phyloP scores from a whole-genome alignment of 2,329 filamentous ascomycete species.

The Rhytidhysteron rufulum region DNA sequence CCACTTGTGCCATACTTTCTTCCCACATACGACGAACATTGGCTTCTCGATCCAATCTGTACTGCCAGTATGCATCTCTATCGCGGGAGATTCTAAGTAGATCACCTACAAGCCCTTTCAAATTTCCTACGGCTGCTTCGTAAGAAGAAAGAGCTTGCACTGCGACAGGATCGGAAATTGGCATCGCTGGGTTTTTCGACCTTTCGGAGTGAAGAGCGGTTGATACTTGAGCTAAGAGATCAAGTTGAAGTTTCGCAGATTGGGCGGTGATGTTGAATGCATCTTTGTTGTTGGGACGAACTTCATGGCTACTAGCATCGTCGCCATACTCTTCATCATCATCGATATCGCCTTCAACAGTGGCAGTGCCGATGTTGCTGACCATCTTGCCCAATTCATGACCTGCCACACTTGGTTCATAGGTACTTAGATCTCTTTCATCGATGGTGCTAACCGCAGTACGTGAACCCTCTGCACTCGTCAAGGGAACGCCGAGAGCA shows the following conservation, averaged over 20 bases:
- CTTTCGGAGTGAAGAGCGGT: conserved; percentile 73
- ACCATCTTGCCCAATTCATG: conserved; percentile 47
- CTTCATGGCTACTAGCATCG: conserved; percentile 72
- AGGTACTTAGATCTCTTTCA: conserved; percentile 54
- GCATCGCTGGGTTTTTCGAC: conserved; percentile 63
- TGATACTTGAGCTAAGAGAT: conserved; percentile 82
- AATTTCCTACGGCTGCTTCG: conserved; percentile 81
- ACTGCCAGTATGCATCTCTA: conserved; percentile 95
- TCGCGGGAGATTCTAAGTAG: conserved; percentile 89
- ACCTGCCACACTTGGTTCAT: conserved; percentile 56
- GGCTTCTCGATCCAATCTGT: conserved; percentile 83
- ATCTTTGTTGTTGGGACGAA: conserved; percentile 74
- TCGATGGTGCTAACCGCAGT: conserved; percentile 49
- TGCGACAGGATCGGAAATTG: conserved; percentile 73
- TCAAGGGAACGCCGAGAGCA: conserved; percentile 48
- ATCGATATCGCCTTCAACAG: conserved; percentile 57
- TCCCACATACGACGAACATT: conserved; percentile 97
- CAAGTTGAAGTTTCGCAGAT: conserved; percentile 87
- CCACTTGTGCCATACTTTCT: conserved; percentile 97
- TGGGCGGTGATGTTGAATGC: conserved; percentile 97
- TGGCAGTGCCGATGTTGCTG: conserved; percentile 47
- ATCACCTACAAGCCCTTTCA: conserved; percentile 80
- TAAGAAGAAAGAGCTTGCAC: conserved; percentile 78
- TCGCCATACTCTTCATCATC: conserved; percentile 72
- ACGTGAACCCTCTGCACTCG: conserved; percentile 34